Conservation (phyloP, 2,329 filamentous ascomycete species). For the Pseudogymnoascus sp. region DNA sequence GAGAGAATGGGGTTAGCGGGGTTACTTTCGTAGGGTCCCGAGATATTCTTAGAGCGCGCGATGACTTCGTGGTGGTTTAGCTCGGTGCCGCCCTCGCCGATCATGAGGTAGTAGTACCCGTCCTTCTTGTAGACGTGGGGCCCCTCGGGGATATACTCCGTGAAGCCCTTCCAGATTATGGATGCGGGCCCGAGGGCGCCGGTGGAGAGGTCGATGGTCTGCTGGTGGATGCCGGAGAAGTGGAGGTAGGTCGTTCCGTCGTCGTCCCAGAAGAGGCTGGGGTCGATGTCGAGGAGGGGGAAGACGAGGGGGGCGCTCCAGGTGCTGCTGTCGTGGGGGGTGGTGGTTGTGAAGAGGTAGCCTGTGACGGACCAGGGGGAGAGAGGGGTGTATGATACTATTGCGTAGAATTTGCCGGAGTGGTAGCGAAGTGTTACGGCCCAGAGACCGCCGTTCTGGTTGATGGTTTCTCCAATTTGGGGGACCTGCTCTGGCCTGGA, state of each 20-base stretch:
- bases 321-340: constrained; percentile 31
- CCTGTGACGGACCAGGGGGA: constrained; percentile 21
- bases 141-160: constrained; percentile 26
- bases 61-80: constrained; percentile 35
- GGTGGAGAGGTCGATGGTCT: constrained; percentile 18
- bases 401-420: constrained; percentile 36
- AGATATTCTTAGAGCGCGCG: constrained; percentile 32
- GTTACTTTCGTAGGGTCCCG: constrained; percentile 36
- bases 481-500: constrained; percentile 33
- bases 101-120: constrained; percentile 40
- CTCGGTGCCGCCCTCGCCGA: constrained; percentile 41
- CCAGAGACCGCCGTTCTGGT: constrained; percentile 33
- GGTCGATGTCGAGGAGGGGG: constrained; percentile 36
- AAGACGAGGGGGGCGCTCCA: constrained; percentile 37
- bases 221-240: constrained; percentile 18
- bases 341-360: constrained; percentile 33
- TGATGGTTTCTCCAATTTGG: constrained; percentile 19
- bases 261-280: constrained; percentile 40
- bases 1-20: constrained; percentile 39
- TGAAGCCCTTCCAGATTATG: constrained; percentile 28
- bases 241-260: constrained; percentile 30
- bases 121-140: constrained; percentile 40
- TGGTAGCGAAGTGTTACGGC: constrained; percentile 39
- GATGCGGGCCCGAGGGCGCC: constrained; percentile 18
- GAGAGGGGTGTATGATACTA: constrained; percentile 16